These are phyloP conservation scores for Fusarium begoniae DNA, from an alignment of 2,329 filamentous ascomycete species.

Conservation along the genomic window DNA sequence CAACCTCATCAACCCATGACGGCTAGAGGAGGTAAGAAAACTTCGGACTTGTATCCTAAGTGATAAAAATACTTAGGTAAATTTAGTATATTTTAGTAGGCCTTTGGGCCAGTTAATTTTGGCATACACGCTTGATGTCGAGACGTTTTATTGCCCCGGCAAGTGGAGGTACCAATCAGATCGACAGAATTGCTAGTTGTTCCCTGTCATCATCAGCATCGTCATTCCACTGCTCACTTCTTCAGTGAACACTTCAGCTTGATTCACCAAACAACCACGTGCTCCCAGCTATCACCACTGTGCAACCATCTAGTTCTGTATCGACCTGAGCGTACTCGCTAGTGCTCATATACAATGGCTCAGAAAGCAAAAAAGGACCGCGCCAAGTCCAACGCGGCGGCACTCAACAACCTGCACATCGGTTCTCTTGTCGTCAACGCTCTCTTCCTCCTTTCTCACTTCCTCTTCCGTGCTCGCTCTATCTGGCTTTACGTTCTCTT, in stretches of 20 bases:
- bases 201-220: slow-evolving; percentile 8
- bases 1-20: neutral
- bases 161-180: slow-evolving; percentile 30
- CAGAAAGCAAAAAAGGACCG: slow-evolving; percentile 71
- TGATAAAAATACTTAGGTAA: neutral
- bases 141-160: neutral
- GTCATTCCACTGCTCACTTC: slow-evolving; percentile 28
- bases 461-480: slow-evolving; percentile 71
- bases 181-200: slow-evolving; percentile 5
- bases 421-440: slow-evolving; percentile 76
- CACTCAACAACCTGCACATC: slow-evolving; percentile 84
- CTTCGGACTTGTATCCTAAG: neutral
- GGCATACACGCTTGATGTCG: neutral
- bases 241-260: neutral
- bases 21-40: neutral
- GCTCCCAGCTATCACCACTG: neutral
- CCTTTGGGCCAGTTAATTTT: neutral
- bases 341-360: slow-evolving; percentile 57
- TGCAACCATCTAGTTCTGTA: neutral
- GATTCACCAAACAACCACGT: neutral
- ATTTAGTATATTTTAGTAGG: neutral
- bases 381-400: slow-evolving; percentile 80
- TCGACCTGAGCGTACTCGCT: neutral
- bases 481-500: slow-evolving; percentile 75
- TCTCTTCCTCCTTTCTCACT: slow-evolving; percentile 78